Evolutionary conservation across 805 yeast genomes (phyloP).

Genomic region (Myxozyma nipponensis): DNA sequence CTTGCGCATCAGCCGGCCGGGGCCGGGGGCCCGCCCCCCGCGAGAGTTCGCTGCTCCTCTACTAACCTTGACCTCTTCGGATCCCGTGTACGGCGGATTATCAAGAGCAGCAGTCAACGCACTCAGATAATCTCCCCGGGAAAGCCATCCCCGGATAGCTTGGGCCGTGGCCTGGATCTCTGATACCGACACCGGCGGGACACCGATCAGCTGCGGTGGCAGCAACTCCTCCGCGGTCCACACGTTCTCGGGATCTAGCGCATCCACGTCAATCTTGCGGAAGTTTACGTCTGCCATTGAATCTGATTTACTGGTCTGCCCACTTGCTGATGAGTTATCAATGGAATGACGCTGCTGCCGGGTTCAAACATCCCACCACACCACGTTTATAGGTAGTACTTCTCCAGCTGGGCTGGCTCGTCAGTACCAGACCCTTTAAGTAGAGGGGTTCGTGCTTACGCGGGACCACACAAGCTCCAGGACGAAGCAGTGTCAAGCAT

Average conservation of each 20-base stretch:
- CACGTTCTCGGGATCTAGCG: constrained; percentile 73
- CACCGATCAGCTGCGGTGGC: constrained; percentile 43
- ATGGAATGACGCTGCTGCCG: too few species aligned
- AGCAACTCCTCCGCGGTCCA: constrained; percentile 60
- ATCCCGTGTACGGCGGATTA: constrained; percentile 81
- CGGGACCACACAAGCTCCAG: too few species aligned
- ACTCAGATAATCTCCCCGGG: constrained; percentile 66
- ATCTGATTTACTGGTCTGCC: too few species aligned
- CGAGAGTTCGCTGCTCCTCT: not conserved
- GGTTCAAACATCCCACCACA: too few species aligned
- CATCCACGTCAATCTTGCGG: constrained; percentile 89
- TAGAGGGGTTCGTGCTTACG: too few species aligned
- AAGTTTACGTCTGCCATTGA: constrained; percentile 32
- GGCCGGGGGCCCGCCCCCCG: constrained; percentile 8
- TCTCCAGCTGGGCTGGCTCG: too few species aligned
- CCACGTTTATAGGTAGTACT: too few species aligned
- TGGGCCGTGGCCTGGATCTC: constrained; percentile 46
- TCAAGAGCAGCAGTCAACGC: constrained; percentile 64
- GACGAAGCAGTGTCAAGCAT: too few species aligned
- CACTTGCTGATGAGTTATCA: too few species aligned
- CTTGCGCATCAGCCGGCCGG: constrained; percentile 4
- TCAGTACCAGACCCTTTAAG: too few species aligned
- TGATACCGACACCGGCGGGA: constrained; percentile 45
- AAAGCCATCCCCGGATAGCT: constrained; percentile 52
- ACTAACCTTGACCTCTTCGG: constrained; percentile 48